Percentiles rank a stretch among this genome's conserved stretches.
Conservation (phyloP, 257 asterid genomes). For the Solanum sparsipilum region DNA sequence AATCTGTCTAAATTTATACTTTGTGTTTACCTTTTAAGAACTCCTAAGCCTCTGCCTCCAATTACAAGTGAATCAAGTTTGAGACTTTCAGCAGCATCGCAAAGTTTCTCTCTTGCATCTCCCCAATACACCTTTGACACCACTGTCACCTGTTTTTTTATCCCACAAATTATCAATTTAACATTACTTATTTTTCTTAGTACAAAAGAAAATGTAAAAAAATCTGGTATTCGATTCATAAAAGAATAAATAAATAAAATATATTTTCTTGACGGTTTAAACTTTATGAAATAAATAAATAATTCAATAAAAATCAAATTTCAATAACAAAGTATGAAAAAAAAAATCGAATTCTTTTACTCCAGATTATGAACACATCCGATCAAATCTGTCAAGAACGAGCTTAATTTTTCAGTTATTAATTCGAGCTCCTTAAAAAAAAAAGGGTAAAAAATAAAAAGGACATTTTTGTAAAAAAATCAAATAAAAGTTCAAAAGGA, state of each 20-base stretch:
- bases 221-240: background rate
- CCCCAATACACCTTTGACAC: constrained; percentile 86
- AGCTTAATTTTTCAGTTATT: background rate
- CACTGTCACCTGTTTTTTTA: constrained; percentile 31
- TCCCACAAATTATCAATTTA: background rate
- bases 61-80: constrained; percentile 55
- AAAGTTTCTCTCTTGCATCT: constrained; percentile 68
- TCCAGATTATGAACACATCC: background rate
- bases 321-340: background rate
- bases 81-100: constrained; percentile 57
- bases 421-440: background rate
- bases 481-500: background rate
- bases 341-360: background rate
- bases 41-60: constrained; percentile 73
- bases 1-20: too few species aligned
- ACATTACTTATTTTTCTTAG: background rate
- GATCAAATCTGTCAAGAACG: background rate
- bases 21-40: constrained; percentile 45
- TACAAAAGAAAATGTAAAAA: background rate
- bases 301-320: too few species aligned
- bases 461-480: background rate
- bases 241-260: background rate
- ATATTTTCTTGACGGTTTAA: too few species aligned
- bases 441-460: background rate
- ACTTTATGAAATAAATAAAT: too few species aligned